Percentiles rank a stretch among this genome's conserved stretches.
These are phyloP conservation scores for Tylopilus sp. DNA, from an alignment of 1,284 basidiomycete genomes.

Conservation along the genomic window DNA sequence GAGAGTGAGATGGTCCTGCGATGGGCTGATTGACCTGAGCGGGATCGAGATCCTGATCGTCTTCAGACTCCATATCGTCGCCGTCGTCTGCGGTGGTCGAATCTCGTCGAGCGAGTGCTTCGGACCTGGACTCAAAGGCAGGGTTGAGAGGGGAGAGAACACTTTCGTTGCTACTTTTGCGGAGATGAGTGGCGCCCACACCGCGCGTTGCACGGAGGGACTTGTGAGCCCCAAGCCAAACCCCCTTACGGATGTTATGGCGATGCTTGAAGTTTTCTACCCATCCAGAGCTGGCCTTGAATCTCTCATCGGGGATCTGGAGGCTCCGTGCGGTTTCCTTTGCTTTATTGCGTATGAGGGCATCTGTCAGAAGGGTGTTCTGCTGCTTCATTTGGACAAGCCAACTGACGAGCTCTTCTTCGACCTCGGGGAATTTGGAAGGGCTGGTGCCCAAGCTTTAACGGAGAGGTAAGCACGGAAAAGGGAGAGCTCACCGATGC, in stretches of 20 bases:
- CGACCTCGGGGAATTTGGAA: slow-evolving; percentile 75
- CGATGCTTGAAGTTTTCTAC: slow-evolving; percentile 88
- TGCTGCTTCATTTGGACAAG: slow-evolving; percentile 50
- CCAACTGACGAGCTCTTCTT: slow-evolving; percentile 59
- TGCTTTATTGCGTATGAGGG: slow-evolving; percentile 66
- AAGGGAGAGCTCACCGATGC: slow-evolving; percentile 48
- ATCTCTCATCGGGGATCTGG: slow-evolving; percentile 61
- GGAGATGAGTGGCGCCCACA: slow-evolving; percentile 34
- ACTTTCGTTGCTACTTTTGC: slow-evolving; percentile 33
- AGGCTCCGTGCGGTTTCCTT: slow-evolving; percentile 59
- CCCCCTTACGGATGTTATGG: slow-evolving; percentile 63
- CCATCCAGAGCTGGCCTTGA: slow-evolving; percentile 89
- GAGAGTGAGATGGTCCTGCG: slow-evolving; percentile 31
- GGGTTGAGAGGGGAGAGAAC: slow-evolving; percentile 37
- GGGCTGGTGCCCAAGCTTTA: slow-evolving; percentile 41
- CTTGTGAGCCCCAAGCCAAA: slow-evolving; percentile 46
- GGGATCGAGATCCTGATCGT: slow-evolving; percentile 33
- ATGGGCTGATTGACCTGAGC: slow-evolving; percentile 24
- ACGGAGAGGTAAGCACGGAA: not conserved
- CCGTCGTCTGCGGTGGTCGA: slow-evolving; percentile 31
- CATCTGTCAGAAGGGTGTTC: slow-evolving; percentile 61
- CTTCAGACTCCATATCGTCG: slow-evolving; percentile 36
- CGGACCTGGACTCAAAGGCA: slow-evolving; percentile 33
- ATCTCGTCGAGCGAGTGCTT: slow-evolving; percentile 25
- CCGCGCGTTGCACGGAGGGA: slow-evolving; percentile 30